Base-by-base conservation (phyloP, 441 rosid genomes). In the Croton laevigatus region DNA sequence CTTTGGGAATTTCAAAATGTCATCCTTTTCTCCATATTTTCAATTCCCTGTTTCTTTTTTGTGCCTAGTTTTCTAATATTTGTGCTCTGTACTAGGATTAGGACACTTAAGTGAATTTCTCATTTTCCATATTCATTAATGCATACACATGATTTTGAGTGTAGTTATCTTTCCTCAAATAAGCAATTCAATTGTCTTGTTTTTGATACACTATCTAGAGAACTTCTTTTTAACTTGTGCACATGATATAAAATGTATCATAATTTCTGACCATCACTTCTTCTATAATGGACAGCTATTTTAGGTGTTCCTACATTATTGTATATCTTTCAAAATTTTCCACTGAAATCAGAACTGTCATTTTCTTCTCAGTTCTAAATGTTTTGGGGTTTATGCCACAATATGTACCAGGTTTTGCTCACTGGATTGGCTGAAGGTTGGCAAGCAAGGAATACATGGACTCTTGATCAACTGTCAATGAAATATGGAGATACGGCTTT, bases 361-460 rank as follows among this genome's bases (percentile, higher is more conserved):
- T 11, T 55, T 13, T 59, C 7, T 59, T 36, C 42, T 37, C 22
- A 14, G 5, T 17, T 55, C 8, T 57, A 53, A 17, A 10, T 68
- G 62, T 57, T 48, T 72, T 73, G 63, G 67, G 59, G 58, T 27
- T 52, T 32, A 69, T 77, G 45, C 40, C 66, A 12, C 68, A 72
- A 58, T 44, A 65, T 66, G 16, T 73, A 37, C 70, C 85, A 94
- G 99, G 91, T 90, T 79, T 81, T 94, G 83, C 86, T 91, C 59
- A 61, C 83, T 83, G 97, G 93, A 75, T 82, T 94, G 73, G 84
- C 93, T 78, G 89, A 90, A 76, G 74, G 83, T 71, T 94, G 99
- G 99, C 91, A 97, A 67, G 99, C 99, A 51, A 88, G 87, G 83
- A 87, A 59, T 65, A 79, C 83, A 12, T 94, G 97, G 97, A 84